These are phyloP conservation scores for Lactarius hatsudake DNA, from an alignment of 768 basidiomycete species.

Conservation along the genomic window DNA sequence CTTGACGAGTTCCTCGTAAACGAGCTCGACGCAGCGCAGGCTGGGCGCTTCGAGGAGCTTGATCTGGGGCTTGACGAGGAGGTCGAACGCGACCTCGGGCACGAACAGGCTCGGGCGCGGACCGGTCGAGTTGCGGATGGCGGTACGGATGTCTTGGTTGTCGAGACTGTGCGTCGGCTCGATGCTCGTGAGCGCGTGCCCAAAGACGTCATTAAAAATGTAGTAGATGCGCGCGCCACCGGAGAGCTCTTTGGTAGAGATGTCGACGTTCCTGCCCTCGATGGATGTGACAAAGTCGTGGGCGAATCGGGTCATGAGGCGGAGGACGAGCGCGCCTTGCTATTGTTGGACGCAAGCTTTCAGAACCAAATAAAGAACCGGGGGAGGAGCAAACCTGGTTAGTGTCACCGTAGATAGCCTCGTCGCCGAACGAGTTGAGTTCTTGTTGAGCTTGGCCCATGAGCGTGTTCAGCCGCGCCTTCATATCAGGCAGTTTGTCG, in stretches of 20 bases:
- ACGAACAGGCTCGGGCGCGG: constrained; percentile 95
- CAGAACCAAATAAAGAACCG: not conserved
- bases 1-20: constrained; percentile 98
- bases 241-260: constrained; percentile 97
- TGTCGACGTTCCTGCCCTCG: constrained; percentile 93
- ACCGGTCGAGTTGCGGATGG: constrained; percentile 97
- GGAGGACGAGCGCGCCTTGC: constrained; percentile 87
- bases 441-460: constrained; percentile 99
- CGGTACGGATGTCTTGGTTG: constrained; percentile 93
- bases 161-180: constrained; percentile 90
- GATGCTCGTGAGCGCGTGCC: constrained; percentile 83
- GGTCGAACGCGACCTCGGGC: constrained; percentile 94
- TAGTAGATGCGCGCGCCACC: constrained; percentile 99
- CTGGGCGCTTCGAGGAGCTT: constrained; percentile 93
- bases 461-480: constrained; percentile 92
- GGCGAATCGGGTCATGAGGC: constrained; percentile 98
- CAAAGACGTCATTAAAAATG: constrained; percentile 99
- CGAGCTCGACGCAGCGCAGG: constrained; percentile 93
- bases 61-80: constrained; percentile 97
- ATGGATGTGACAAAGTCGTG: constrained; percentile 96
- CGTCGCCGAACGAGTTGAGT: constrained; percentile 92
- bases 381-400: constrained; percentile 54
- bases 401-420: constrained; percentile 86
- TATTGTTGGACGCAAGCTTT: constrained; percentile 32
- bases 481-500: constrained; percentile 99